Evolutionary conservation across 495 filamentous ascomycete genomes (phyloP).

Genomic region (Xanthoparmelia taractica): DNA sequence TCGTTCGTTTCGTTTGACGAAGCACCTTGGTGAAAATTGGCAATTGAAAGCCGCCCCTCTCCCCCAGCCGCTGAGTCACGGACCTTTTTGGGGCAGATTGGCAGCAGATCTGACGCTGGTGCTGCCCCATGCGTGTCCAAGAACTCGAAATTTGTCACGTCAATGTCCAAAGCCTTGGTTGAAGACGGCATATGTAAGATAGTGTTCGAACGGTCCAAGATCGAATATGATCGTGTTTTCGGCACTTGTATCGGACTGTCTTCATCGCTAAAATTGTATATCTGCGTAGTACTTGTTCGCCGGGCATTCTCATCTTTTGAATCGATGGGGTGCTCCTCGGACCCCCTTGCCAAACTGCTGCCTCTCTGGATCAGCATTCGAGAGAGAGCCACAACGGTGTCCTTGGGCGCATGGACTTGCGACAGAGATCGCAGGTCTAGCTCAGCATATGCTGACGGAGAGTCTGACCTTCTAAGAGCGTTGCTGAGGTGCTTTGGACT

Average conservation of each 20-base stretch:
- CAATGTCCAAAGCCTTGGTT: background rate
- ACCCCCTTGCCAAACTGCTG: slow-evolving; percentile 10
- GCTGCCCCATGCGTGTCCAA: slow-evolving; percentile 3
- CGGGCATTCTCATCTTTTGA: background rate
- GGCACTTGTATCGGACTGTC: slow-evolving; percentile 8
- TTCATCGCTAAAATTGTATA: slow-evolving; percentile 18
- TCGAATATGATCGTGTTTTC: slow-evolving; percentile 12
- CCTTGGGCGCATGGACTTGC: slow-evolving; percentile 11
- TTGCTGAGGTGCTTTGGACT: slow-evolving; percentile 18
- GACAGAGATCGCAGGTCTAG: background rate
- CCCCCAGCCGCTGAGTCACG: background rate
- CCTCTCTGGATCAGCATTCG: slow-evolving; percentile 20
- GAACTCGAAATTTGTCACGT: slow-evolving; percentile 1
- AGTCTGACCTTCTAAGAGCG: slow-evolving; percentile 15
- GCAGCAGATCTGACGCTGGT: slow-evolving; percentile 7
- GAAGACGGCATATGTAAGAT: slow-evolving; percentile 10
- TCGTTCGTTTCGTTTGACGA: background rate
- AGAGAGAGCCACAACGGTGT: slow-evolving; percentile 9
- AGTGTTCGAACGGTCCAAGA: slow-evolving; percentile 9
- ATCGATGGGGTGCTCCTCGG: slow-evolving; percentile 1
- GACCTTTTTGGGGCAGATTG: background rate
- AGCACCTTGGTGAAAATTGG: background rate
- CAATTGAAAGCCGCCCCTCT: slow-evolving; percentile 6
- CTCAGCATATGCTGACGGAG: slow-evolving; percentile 8
- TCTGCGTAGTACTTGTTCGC: slow-evolving; percentile 8